Percentiles rank a stretch among this genome's conserved stretches.
Conservation (phyloP, 1,139 yeast genomes). For the Sugiyamaella xylanicola region DNA sequence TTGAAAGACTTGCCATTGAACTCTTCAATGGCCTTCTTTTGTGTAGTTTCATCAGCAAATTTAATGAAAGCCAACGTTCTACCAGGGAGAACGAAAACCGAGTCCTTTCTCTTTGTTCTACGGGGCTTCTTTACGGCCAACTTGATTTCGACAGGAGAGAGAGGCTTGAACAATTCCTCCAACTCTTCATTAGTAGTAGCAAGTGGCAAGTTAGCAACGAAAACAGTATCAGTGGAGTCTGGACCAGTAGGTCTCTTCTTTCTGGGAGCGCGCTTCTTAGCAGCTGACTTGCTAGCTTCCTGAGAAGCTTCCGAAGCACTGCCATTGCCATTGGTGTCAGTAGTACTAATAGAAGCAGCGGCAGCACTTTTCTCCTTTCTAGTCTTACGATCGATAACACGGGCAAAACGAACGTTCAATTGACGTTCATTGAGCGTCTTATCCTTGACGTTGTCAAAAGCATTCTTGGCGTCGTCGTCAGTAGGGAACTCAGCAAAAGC, state of each 20-base stretch:
- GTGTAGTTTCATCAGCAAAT: constrained; percentile 49
- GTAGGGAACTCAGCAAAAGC: constrained; percentile 66
- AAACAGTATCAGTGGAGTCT: constrained; percentile 53
- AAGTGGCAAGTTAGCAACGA: constrained; percentile 51
- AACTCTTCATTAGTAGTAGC: constrained; percentile 39
- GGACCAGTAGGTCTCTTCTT: constrained; percentile 30
- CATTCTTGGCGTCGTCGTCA: constrained; percentile 53
- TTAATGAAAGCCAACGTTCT: constrained; percentile 55
- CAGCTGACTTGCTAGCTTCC: constrained; percentile 14
- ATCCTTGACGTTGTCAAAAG: constrained; percentile 51
- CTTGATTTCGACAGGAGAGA: constrained; percentile 31
- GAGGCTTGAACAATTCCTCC: constrained; percentile 33
- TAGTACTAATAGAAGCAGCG: constrained; percentile 10
- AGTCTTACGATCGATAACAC: constrained; percentile 15
- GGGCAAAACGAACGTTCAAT: constrained; percentile 55
- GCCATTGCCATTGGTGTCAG: not conserved
- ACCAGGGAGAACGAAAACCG: constrained; percentile 38
- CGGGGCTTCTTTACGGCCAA: constrained; percentile 26
- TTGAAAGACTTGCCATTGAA: constrained; percentile 45
- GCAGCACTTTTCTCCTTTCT: constrained; percentile 16
- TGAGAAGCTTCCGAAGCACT: constrained; percentile 8
- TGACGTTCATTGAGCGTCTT: constrained; percentile 51
- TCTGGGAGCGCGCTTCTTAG: constrained; percentile 25
- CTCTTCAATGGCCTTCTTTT: constrained; percentile 49
- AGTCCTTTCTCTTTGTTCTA: constrained; percentile 26